Percentiles rank a stretch among this genome's conserved stretches.
Conservation (phyloP, 2,329 filamentous ascomycete species). For the Aureobasidium sp. region DNA sequence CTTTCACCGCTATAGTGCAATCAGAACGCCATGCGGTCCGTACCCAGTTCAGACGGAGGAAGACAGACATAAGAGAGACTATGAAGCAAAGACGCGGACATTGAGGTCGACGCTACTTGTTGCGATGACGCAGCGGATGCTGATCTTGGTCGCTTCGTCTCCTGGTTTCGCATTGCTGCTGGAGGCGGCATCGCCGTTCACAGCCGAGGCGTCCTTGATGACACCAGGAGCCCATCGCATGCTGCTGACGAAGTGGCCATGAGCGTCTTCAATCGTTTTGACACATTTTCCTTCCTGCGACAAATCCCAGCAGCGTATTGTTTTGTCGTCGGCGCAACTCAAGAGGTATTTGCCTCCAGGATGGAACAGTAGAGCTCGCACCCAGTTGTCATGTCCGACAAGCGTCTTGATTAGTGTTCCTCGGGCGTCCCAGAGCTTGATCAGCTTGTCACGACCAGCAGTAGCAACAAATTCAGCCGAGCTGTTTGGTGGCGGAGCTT, state of each 20-base stretch:
- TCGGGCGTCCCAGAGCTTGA: conserved; percentile 79
- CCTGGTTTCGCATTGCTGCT: conserved; percentile 25
- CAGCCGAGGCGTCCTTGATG: conserved; percentile 49
- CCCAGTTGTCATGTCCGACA: conserved; percentile 89
- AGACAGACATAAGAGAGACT: not conserved
- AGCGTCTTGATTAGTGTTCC: conserved; percentile 81
- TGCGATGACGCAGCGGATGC: conserved; percentile 77
- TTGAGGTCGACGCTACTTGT: conserved; percentile 79
- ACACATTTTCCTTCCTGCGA: conserved; percentile 85
- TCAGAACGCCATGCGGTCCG: not conserved
- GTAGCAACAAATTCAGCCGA: conserved; percentile 85
- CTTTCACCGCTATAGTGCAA: not conserved
- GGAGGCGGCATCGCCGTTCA: conserved; percentile 29
- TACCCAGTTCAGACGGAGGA: not conserved
- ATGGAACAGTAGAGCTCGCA: conserved; percentile 78
- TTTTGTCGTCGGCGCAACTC: conserved; percentile 83
- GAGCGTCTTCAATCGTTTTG: conserved; percentile 68
- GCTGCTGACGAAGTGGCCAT: conserved; percentile 79
- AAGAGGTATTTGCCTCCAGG: conserved; percentile 86
- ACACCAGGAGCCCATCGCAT: conserved; percentile 80
- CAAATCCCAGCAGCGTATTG: conserved; percentile 88
- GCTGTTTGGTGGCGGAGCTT: conserved; percentile 64
- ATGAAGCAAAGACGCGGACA: conserved; percentile 68
- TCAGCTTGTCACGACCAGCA: conserved; percentile 81
- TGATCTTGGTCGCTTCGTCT: conserved; percentile 46